These are phyloP conservation scores for Talaromyces sp. DNA, from an alignment of 2,329 filamentous ascomycete species.

Conservation along the genomic window DNA sequence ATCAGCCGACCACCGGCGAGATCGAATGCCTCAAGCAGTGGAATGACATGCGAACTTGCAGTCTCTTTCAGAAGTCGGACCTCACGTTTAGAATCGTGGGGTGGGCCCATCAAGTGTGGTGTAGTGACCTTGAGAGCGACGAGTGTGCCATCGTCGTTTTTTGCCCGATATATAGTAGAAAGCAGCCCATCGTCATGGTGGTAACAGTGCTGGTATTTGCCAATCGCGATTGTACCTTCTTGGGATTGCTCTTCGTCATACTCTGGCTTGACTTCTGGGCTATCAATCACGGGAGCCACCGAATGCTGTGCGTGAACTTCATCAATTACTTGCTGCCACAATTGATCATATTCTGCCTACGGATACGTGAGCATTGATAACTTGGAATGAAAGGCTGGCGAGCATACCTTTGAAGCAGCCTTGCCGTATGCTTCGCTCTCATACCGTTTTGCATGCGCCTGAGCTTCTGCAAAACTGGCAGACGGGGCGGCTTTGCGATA, in stretches of 20 bases:
- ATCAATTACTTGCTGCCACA: constrained; percentile 36
- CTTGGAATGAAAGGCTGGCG: not conserved
- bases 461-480: constrained; percentile 44
- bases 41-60: constrained; percentile 55
- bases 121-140: constrained; percentile 83
- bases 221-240: constrained; percentile 40
- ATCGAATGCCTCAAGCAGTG: constrained; percentile 65
- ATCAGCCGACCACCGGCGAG: constrained; percentile 68
- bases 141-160: constrained; percentile 32
- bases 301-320: constrained; percentile 21
- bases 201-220: constrained; percentile 51
- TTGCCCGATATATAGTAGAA: constrained; percentile 72
- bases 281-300: constrained; percentile 18
- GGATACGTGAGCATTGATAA: constrained; percentile 16
- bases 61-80: constrained; percentile 65
- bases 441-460: constrained; percentile 56
- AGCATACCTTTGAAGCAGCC: constrained; percentile 32
- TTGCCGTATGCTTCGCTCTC: constrained; percentile 48
- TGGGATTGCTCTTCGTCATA: constrained; percentile 21
- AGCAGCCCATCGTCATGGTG: constrained; percentile 66
- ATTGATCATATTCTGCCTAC: constrained; percentile 53
- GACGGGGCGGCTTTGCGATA: constrained; percentile 43
- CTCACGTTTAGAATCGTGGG: constrained; percentile 79
- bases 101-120: constrained; percentile 65
- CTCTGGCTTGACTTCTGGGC: constrained; percentile 16